Evolutionary conservation across 2,329 filamentous ascomycete species (phyloP).

Genomic region (Beauveria rudraprayagi): DNA sequence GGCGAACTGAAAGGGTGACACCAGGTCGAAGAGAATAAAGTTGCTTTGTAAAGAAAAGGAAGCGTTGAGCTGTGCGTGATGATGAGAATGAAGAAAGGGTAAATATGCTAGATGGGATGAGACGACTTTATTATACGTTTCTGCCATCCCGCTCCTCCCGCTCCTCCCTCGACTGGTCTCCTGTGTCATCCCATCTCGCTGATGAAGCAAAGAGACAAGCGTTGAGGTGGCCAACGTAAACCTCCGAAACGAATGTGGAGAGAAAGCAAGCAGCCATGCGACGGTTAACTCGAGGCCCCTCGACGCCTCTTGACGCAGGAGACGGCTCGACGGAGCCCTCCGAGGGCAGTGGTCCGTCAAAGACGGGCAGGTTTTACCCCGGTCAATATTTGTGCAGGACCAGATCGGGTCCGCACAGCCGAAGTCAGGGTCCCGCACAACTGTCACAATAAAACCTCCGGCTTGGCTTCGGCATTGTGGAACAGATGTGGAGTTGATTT

Average conservation of each 20-base stretch:
- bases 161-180: not conserved
- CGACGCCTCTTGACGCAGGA: not conserved
- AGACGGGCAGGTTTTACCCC: not conserved
- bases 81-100: not conserved
- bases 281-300: too few relatives aligned
- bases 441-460: not conserved
- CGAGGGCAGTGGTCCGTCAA: not conserved
- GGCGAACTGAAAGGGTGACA: not conserved
- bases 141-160: not conserved
- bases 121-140: not conserved
- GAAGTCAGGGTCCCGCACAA: not conserved
- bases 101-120: not conserved
- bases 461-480: not conserved
- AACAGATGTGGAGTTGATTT: slow-evolving; percentile 5
- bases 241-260: too few relatives aligned
- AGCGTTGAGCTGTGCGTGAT: slow-evolving; percentile 5
- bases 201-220: not conserved
- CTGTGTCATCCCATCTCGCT: not conserved
- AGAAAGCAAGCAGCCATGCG: too few relatives aligned
- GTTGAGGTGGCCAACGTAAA: too few relatives aligned
- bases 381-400: too few relatives aligned
- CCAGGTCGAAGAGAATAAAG: slow-evolving; percentile 4
- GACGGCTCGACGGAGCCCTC: not conserved
- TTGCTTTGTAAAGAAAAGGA: not conserved
- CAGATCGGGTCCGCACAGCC: not conserved